A percentile compares a stretch with the other conserved stretches of the same genome.
Conservation (phyloP, 106 monocot species). For the Dendrobium chrysotoxum region DNA sequence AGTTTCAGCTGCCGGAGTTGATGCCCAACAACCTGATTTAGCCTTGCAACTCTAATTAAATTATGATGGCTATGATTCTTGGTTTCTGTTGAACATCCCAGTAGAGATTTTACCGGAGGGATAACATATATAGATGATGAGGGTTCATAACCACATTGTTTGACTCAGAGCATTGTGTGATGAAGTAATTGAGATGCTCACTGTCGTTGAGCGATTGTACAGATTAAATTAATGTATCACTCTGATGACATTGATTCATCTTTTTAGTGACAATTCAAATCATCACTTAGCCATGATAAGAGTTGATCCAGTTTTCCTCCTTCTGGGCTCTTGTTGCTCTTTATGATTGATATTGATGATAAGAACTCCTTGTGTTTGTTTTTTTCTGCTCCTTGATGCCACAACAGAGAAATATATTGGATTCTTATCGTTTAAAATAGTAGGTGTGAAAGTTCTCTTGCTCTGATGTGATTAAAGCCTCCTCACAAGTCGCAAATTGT, state of each 20-base stretch:
- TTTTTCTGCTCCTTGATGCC: too few relatives aligned
- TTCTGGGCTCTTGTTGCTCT: too few relatives aligned
- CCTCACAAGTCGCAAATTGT: too few relatives aligned
- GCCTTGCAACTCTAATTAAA: constrained; percentile 64
- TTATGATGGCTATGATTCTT: neutral
- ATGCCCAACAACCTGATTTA: constrained; percentile 65
- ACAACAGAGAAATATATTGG: too few relatives aligned
- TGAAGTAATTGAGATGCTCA: neutral
- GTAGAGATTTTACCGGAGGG: too few relatives aligned
- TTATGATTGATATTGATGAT: too few relatives aligned
- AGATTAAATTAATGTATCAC: constrained; percentile 6
- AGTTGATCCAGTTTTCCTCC: neutral
- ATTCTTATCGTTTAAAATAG: too few relatives aligned
- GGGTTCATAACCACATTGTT: neutral
- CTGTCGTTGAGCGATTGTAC: neutral
- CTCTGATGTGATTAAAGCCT: too few relatives aligned
- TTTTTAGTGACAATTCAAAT: neutral
- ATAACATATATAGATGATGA: neutral
- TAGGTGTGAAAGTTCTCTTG: too few relatives aligned
- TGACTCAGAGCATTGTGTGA: neutral
- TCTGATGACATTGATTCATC: neutral
- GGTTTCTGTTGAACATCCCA: neutral
- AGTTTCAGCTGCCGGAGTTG: constrained; percentile 7
- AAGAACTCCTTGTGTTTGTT: too few relatives aligned
- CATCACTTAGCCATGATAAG: neutral